Conservation (phyloP, 371 early-diverging fungal genomes). For the Saksenaea vasiformis region DNA sequence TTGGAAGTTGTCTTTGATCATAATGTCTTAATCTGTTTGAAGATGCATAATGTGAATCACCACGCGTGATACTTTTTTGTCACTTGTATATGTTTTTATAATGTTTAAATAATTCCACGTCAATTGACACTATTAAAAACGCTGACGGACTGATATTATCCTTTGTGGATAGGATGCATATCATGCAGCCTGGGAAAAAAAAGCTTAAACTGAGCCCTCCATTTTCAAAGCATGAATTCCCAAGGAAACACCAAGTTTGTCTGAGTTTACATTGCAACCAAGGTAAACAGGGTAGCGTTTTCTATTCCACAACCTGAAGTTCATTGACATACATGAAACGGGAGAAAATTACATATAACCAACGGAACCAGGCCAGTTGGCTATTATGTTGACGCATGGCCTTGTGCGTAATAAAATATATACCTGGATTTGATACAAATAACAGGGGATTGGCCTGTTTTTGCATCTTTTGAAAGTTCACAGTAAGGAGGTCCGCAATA, state of each 20-base stretch:
- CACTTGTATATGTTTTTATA: too few relatives aligned
- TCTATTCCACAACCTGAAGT: constrained; percentile 17
- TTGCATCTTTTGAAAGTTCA: constrained; percentile 4
- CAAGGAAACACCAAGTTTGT: neutral
- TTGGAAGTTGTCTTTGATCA: too few relatives aligned
- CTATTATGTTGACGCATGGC: constrained; percentile 89
- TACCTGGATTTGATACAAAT: constrained; percentile 58
- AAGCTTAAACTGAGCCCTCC: too few relatives aligned
- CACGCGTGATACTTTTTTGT: too few relatives aligned
- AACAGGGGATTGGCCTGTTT: constrained; percentile 22
- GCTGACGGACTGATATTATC: too few relatives aligned
- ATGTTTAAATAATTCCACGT: too few relatives aligned
- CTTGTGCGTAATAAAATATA: constrained; percentile 48
- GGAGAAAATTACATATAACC: constrained; percentile 91
- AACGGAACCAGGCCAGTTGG: constrained; percentile 97
- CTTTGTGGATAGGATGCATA: too few relatives aligned
- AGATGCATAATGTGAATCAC: too few relatives aligned
- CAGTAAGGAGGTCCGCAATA: constrained; percentile 54
- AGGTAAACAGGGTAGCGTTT: neutral
- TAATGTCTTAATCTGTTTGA: too few relatives aligned
- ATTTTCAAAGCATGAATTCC: too few relatives aligned
- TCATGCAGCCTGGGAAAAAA: too few relatives aligned
- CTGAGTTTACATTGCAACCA: neutral
- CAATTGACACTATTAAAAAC: too few relatives aligned
- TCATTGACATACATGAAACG: constrained; percentile 93